A percentile compares a stretch with the other conserved stretches of the same genome.
These are phyloP conservation scores for Candida pseudoglaebosa DNA, from an alignment of 805 yeast species.

Conservation along the genomic window DNA sequence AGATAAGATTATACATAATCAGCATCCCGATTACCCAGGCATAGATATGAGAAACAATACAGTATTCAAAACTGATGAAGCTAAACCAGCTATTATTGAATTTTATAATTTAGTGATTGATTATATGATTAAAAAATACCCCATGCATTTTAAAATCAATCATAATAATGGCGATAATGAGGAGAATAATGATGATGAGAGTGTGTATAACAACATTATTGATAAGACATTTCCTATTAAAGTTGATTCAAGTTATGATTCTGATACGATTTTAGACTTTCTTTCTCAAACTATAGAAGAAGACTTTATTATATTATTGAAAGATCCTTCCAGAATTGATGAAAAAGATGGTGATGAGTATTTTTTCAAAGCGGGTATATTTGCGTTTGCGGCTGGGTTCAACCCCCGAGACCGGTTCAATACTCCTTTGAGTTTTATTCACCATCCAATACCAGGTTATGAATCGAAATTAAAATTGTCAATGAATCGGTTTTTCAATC, in stretches of 20 bases:
- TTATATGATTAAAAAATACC: conserved; percentile 36
- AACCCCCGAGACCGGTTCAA: conserved; percentile 36
- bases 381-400: conserved; percentile 45
- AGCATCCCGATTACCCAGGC: conserved; percentile 28
- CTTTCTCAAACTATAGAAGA: conserved; percentile 34
- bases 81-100: conserved; percentile 31
- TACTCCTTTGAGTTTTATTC: conserved; percentile 34
- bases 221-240: conserved; percentile 18
- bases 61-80: conserved; percentile 30
- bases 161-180: too few relatives aligned
- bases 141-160: conserved; percentile 31
- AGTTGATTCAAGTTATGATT: too few relatives aligned
- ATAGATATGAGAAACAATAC: conserved; percentile 24
- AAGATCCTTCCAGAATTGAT: conserved; percentile 25
- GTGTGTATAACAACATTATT: conserved; percentile 25
- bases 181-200: conserved; percentile 12
- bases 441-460: conserved; percentile 42
- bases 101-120: conserved; percentile 27
- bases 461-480: conserved; percentile 34
- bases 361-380: conserved; percentile 40
- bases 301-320: conserved; percentile 36
- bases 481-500: conserved; percentile 39
- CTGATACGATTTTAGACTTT: conserved; percentile 16
- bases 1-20: conserved; percentile 23
- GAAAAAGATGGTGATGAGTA: conserved; percentile 34